Conservation (phyloP, 2,329 filamentous ascomycete species). For the Pseudopithomyces chartarum region DNA sequence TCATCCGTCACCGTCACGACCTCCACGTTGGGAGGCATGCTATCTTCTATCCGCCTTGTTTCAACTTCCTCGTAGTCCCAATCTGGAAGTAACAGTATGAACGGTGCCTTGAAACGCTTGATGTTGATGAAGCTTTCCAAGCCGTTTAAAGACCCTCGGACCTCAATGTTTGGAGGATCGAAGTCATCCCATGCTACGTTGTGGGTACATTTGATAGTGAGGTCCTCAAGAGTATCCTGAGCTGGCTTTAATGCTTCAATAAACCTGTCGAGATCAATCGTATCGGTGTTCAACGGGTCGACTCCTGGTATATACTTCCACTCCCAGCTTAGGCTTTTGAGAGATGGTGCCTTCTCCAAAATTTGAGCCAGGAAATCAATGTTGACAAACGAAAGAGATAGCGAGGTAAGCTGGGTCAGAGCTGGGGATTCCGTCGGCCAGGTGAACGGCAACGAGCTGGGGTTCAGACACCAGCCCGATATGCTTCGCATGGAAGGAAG, state of each 20-base stretch:
- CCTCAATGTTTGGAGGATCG: not conserved
- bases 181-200: not conserved
- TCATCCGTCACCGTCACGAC: slow-evolving; percentile 2
- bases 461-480: slow-evolving; percentile 1
- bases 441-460: slow-evolving; percentile 1
- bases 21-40: slow-evolving; percentile 9
- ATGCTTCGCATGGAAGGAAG: slow-evolving; percentile 1
- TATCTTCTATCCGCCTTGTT: slow-evolving; percentile 2
- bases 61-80: not conserved
- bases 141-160: not conserved
- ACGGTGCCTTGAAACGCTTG: slow-evolving; percentile 1
- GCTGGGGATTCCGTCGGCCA: not conserved
- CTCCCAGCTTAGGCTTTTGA: not conserved
- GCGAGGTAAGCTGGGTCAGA: not conserved
- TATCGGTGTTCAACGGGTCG: not conserved
- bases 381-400: slow-evolving; percentile 1
- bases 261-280: slow-evolving; percentile 2
- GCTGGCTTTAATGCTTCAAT: slow-evolving; percentile 4
- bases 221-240: slow-evolving; percentile 9
- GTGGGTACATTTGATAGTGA: slow-evolving; percentile 1
- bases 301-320: not conserved
- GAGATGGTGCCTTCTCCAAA: not conserved
- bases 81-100: not conserved
- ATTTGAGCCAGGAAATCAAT: slow-evolving; percentile 2
- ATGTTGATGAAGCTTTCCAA: not conserved